Evolutionary conservation across 2,329 filamentous ascomycete species (phyloP), one percentile per base, ranked within the genome.

Genomic region (Purpureocillium takamizusanense): DNA sequence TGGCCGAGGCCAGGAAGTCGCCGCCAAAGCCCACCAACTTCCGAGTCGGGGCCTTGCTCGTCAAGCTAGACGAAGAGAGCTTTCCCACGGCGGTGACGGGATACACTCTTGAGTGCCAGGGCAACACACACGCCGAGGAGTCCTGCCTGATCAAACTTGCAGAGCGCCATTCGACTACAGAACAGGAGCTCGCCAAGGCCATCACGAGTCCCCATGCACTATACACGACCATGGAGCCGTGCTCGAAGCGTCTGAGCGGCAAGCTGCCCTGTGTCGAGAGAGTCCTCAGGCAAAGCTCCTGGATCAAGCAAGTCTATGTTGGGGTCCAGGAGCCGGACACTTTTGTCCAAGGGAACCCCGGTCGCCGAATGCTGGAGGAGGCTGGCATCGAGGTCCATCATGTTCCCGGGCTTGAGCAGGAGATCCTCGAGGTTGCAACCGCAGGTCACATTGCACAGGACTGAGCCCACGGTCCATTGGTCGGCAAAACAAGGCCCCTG

Each of bases 101-200:
- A 39, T 97, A 90, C 65, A 95, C 92, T 0, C 73, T 95, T 42
- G 90, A 98, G 61, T 77, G 89, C 4, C 72, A 79, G 0, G 92
- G 90, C 31, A 98, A 98, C 64, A 97, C 92, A 0, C 92, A 98
- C 55, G 92, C 92, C 4, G 92, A 98, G 57, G 88, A 98, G 64
- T 90, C 83, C 60, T 94, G 87, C 54, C 73, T 98, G 40, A 62
- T 81, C 35, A 97, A 98, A 59, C 72, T 81, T 12, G 67, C 76
- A 2, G 52, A 64, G 35, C 50, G 65, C 45, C 56, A 74, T 39
- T 53, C 54, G 2, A 63, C 71, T 0, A 42, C 69, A 0, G 79
- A 83, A 46, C 73, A 76, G 37, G 55, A 62, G 1, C 69, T 87
- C 4, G 62, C 74, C 1, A 41, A 47, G n/a, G 42, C 48, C 14